A percentile compares a stretch with the other conserved stretches of the same genome.
Conservation (phyloP, 2,329 filamentous ascomycete species). For the Emericellopsis cladophorae region DNA sequence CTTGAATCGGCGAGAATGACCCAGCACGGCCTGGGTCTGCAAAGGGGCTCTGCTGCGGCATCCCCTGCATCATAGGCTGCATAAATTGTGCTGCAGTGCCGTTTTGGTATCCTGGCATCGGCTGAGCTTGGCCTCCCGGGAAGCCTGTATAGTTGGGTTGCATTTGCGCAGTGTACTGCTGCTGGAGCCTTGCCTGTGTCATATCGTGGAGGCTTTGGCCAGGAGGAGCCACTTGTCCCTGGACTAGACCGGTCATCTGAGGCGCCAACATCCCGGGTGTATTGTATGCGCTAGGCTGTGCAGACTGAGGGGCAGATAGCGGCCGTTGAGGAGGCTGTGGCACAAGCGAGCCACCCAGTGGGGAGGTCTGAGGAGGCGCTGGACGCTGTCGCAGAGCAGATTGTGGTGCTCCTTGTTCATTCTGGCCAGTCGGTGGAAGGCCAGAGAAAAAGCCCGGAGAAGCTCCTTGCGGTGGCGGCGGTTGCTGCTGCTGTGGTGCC, state of each 20-base stretch:
- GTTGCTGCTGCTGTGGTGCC: slow-evolving; percentile 8
- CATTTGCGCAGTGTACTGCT: slow-evolving; percentile 23
- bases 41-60: slow-evolving; percentile 24
- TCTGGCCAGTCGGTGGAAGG: slow-evolving; percentile 30
- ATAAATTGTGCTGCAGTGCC: slow-evolving; percentile 19
- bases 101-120: slow-evolving; percentile 23
- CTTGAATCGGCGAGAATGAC: slow-evolving; percentile 35
- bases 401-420: slow-evolving; percentile 22
- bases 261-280: slow-evolving; percentile 60
- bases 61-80: slow-evolving; percentile 37
- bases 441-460: slow-evolving; percentile 44
- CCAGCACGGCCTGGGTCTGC: slow-evolving; percentile 18
- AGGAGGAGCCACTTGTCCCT: slow-evolving; percentile 52
- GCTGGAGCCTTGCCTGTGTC: slow-evolving; percentile 42
- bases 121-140: slow-evolving; percentile 18
- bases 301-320: slow-evolving; percentile 76
- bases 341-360: slow-evolving; percentile 51
- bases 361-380: slow-evolving; percentile 49
- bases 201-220: slow-evolving; percentile 71
- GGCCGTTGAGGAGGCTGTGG: slow-evolving; percentile 69
- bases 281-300: slow-evolving; percentile 59
- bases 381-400: slow-evolving; percentile 50
- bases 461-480: slow-evolving; percentile 34
- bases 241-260: slow-evolving; percentile 64
- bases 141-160: slow-evolving; percentile 23